Evolutionary conservation across 495 filamentous ascomycete genomes (phyloP).

Genomic region (Penicillium pancosmium): DNA sequence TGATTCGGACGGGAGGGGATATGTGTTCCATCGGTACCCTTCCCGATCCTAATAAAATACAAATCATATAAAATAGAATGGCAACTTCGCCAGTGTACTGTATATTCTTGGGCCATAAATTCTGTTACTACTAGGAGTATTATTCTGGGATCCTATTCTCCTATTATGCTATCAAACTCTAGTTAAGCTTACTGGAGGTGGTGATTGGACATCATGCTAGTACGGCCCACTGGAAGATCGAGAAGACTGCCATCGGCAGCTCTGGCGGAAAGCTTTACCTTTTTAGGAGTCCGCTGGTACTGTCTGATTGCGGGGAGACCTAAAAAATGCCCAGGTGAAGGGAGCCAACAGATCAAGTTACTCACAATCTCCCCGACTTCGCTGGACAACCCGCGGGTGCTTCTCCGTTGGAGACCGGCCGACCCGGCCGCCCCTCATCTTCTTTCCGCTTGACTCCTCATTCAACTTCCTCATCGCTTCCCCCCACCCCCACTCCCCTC

Average conservation of each 20-base stretch:
- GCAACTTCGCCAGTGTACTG: neutral
- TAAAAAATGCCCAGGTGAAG: neutral
- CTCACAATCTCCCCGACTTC: no score
- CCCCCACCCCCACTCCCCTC: conserved; percentile 30
- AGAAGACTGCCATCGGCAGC: neutral
- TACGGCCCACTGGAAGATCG: neutral
- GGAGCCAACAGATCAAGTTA: no score
- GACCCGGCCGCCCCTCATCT: conserved; percentile 22
- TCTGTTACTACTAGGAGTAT: neutral
- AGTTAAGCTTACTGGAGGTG: neutral
- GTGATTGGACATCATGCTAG: neutral
- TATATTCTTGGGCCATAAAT: neutral
- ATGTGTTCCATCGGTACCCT: conserved; percentile 9
- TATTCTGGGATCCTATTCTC: neutral
- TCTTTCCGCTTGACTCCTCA: conserved; percentile 19
- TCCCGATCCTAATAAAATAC: conserved; percentile 21
- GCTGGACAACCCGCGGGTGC: neutral
- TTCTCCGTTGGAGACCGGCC: conserved; percentile 14
- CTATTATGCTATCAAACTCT: neutral
- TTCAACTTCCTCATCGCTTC: conserved; percentile 4
- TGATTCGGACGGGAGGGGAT: conserved; percentile 17
- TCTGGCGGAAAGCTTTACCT: conserved; percentile 28
- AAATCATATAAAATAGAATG: conserved; percentile 3
- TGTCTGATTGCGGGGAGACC: neutral
- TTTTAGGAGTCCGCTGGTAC: conserved; percentile 7